phyloP scores from a whole-genome alignment of 441 rosid genomes.

The Pelargonium citronellum region DNA sequence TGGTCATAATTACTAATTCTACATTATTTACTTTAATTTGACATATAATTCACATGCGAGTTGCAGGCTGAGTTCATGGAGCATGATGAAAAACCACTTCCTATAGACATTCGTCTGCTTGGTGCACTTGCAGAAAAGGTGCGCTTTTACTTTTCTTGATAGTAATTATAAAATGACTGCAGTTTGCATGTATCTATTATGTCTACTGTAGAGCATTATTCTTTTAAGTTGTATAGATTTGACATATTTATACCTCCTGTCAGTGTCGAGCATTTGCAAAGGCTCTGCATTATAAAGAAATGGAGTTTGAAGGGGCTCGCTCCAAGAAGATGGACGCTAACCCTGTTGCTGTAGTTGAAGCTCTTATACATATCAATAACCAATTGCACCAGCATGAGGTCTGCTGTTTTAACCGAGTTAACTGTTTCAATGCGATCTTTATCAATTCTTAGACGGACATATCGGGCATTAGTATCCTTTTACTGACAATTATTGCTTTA shows the following conservation, averaged over 20 bases:
- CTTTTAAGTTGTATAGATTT: background rate
- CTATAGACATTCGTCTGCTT: constrained; percentile 98
- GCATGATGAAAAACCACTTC: constrained; percentile 97
- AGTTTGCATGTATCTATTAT: background rate
- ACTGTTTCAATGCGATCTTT: background rate
- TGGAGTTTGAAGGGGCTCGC: constrained; percentile 96
- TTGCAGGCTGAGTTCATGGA: constrained; percentile 99
- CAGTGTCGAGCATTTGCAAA: constrained; percentile 99
- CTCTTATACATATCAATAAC: constrained; percentile 95
- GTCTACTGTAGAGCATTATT: background rate
- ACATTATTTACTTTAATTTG: constrained; percentile 13
- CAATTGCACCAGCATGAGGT: constrained; percentile 99
- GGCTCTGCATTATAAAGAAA: constrained; percentile 99
- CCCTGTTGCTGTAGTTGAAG: constrained; percentile 98
- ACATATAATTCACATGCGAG: background rate
- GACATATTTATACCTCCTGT: constrained; percentile 3
- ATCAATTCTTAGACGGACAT: background rate
- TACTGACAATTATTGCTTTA: constrained; percentile 24
- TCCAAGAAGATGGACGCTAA: constrained; percentile 91
- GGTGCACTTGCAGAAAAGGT: constrained; percentile 99
- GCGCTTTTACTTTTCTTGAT: constrained; percentile 15
- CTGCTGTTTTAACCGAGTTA: constrained; percentile 10
- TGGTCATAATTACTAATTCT: no score
- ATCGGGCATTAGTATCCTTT: constrained; percentile 9
- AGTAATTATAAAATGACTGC: background rate